Percentiles rank a stretch among this genome's conserved stretches.
Conservation (phyloP, 2,329 filamentous ascomycete genomes). For the Nemania sp. region DNA sequence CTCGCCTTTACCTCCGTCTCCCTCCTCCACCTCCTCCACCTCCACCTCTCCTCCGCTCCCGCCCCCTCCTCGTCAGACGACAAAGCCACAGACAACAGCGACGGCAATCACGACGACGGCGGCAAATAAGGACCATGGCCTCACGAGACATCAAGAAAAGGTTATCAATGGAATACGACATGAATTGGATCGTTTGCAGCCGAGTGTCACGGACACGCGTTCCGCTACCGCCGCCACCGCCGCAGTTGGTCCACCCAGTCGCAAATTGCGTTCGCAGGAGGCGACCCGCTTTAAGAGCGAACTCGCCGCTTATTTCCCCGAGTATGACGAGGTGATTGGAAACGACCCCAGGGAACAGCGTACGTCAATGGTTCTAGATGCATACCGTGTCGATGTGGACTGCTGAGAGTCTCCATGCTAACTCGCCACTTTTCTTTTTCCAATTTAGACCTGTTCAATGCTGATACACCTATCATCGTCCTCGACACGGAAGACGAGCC, state of each 20-base stretch:
- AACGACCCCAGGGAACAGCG: constrained; percentile 79
- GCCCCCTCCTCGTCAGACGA: constrained; percentile 23
- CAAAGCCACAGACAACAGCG: background rate
- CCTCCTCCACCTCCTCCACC: constrained; percentile 13
- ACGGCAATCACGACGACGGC: constrained; percentile 35
- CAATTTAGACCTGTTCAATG: constrained; percentile 68
- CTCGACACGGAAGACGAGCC: constrained; percentile 55
- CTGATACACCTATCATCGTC: constrained; percentile 74
- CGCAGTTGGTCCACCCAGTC: constrained; percentile 64
- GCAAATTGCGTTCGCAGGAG: constrained; percentile 84
- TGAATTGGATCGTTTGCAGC: constrained; percentile 62
- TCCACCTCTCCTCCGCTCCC: constrained; percentile 33
- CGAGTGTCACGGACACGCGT: constrained; percentile 48
- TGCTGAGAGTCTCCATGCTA: constrained; percentile 17
- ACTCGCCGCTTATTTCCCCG: constrained; percentile 85
- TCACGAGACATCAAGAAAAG: constrained; percentile 61
- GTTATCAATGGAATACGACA: constrained; percentile 65
- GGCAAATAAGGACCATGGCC: constrained; percentile 32
- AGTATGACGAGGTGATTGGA: constrained; percentile 92
- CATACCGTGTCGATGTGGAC: background rate
- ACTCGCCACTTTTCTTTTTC: constrained; percentile 17
- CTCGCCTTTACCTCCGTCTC: too few relatives aligned
- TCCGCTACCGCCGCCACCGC: constrained; percentile 35
- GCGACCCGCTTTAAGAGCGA: constrained; percentile 88
- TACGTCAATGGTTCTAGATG: constrained; percentile 49